These are phyloP conservation scores for Trichophyton rubrum DNA, from an alignment of 2,329 filamentous ascomycete species.

Conservation along the genomic window DNA sequence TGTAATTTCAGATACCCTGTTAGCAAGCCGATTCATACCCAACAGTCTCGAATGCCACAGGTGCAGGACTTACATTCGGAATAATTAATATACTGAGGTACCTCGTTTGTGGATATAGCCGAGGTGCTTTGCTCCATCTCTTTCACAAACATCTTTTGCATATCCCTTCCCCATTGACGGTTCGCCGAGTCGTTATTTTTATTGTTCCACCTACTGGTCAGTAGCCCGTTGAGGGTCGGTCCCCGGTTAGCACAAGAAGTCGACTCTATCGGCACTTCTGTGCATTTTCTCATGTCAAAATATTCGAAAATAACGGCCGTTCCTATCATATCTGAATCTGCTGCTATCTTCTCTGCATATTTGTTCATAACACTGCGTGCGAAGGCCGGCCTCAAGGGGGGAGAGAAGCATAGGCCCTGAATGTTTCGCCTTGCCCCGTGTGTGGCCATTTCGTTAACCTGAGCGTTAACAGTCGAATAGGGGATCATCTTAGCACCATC, in stretches of 20 bases:
- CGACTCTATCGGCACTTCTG: slow-evolving; percentile 19
- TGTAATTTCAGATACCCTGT: slow-evolving; percentile 10
- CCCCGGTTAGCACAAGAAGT: slow-evolving; percentile 35
- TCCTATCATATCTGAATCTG: slow-evolving; percentile 16
- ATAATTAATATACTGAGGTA: slow-evolving; percentile 28
- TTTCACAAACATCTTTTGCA: slow-evolving; percentile 21
- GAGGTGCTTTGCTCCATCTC: slow-evolving; percentile 16
- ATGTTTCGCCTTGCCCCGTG: slow-evolving; percentile 24
- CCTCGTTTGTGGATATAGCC: slow-evolving; percentile 7
- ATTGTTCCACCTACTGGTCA: slow-evolving; percentile 28
- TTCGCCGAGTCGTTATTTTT: slow-evolving; percentile 23
- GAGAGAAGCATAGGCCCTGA: slow-evolving; percentile 29
- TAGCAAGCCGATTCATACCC: not conserved
- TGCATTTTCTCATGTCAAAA: slow-evolving; percentile 26
- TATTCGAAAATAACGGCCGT: slow-evolving; percentile 28
- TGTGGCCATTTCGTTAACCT: slow-evolving; percentile 20
- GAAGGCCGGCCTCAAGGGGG: slow-evolving; percentile 25
- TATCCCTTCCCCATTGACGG: slow-evolving; percentile 24
- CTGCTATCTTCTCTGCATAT: slow-evolving; percentile 19
- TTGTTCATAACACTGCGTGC: slow-evolving; percentile 17
- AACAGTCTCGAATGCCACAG: not conserved
- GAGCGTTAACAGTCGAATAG: slow-evolving; percentile 27
- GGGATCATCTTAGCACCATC: slow-evolving; percentile 25
- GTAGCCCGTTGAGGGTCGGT: slow-evolving; percentile 29
- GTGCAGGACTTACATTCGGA: slow-evolving; percentile 10